Evolutionary conservation across 768 basidiomycete species (phyloP).

Genomic region (Gloeophyllum trabeum): DNA sequence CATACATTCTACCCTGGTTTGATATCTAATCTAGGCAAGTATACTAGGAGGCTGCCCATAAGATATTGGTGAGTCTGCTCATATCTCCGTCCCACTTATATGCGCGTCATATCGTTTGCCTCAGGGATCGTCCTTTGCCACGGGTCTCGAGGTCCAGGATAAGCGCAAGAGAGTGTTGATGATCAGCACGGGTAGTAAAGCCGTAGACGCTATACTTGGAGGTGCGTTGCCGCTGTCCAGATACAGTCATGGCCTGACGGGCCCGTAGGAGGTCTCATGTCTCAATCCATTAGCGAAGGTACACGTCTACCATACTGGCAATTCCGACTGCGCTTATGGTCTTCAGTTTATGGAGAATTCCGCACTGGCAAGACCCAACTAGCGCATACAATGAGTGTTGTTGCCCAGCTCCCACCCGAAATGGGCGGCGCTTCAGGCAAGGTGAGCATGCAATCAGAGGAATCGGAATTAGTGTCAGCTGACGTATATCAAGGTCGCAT

Average conservation of each 20-base stretch:
- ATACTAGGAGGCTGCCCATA: conserved; percentile 77
- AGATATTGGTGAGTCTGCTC: conserved; percentile 49
- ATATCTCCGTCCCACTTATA: not conserved
- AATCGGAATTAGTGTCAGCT: not conserved
- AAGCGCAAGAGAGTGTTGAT: conserved; percentile 65
- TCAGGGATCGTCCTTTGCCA: conserved; percentile 85
- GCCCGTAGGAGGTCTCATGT: conserved; percentile 68
- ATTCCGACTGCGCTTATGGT: not conserved
- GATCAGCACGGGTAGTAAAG: conserved; percentile 92
- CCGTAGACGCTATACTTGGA: conserved; percentile 81
- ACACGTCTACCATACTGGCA: conserved; percentile 1
- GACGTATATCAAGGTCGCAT: conserved; percentile 52
- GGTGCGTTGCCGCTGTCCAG: conserved; percentile 31
- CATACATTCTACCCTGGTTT: not conserved
- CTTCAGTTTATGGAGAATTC: conserved; percentile 86
- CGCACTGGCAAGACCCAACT: conserved; percentile 94
- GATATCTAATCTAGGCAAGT: conserved; percentile 1
- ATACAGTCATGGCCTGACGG: not conserved
- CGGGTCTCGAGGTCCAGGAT: conserved; percentile 86
- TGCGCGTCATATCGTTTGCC: conserved; percentile 1
- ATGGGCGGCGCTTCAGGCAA: conserved; percentile 89
- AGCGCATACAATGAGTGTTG: conserved; percentile 90
- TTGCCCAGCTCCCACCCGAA: conserved; percentile 81
- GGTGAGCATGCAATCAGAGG: too few species aligned
- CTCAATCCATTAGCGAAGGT: conserved; percentile 93